A percentile compares a stretch with the other conserved stretches of the same genome.
Evolutionary conservation across 305 asterid species (phyloP).

Genomic region (Fraxinus baroniana): DNA sequence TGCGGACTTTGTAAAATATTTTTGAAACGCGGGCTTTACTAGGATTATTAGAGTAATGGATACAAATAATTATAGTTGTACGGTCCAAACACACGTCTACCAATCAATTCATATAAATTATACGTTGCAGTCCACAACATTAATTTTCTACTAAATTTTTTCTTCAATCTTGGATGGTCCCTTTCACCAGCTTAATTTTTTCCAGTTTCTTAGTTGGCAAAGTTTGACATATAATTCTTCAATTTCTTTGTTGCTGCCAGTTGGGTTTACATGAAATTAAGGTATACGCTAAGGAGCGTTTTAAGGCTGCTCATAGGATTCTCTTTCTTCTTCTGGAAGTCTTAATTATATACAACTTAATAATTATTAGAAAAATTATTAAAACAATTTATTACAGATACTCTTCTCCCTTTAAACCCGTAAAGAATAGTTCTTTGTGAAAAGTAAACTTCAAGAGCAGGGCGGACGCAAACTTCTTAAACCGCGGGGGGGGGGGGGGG

Average conservation of each 20-base stretch:
- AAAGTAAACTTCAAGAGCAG: neutral
- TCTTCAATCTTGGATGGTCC: neutral
- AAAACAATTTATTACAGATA: constrained; percentile 10
- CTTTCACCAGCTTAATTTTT: neutral
- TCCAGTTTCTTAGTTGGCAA: neutral
- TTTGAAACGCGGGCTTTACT: no score
- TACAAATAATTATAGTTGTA: no score
- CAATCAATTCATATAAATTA: neutral
- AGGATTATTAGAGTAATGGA: no score
- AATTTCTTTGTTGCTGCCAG: neutral
- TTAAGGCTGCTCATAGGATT: neutral
- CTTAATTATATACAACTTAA: neutral
- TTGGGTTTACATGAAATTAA: neutral
- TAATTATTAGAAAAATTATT: neutral
- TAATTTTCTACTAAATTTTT: neutral
- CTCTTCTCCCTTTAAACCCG: neutral
- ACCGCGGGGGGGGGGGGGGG: no score
- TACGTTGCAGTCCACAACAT: neutral
- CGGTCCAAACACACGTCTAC: neutral
- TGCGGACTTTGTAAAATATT: no score
- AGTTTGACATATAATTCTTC: neutral
- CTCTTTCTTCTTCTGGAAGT: neutral
- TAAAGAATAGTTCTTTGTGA: neutral
- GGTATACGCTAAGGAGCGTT: neutral
- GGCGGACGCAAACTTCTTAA: no score